Evolutionary conservation across 768 basidiomycete genomes (phyloP).

Genomic region (Rickenella mellea): DNA sequence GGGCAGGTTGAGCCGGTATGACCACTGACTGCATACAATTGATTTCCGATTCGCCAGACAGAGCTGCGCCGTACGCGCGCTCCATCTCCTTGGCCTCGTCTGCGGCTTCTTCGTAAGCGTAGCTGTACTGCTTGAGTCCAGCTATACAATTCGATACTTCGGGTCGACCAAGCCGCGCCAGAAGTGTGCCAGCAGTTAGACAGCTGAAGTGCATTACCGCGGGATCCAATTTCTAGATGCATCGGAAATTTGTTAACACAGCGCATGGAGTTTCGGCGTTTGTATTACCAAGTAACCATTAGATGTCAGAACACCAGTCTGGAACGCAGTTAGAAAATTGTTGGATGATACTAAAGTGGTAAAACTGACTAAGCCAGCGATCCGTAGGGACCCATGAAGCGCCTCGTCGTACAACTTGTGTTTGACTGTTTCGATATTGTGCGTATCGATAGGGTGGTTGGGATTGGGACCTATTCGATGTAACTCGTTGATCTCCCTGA

Average conservation of each 20-base stretch:
- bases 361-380: conserved; percentile 70
- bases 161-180: conserved; percentile 73
- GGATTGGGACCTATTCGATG: conserved; percentile 25
- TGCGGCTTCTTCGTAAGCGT: conserved; percentile 79
- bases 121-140: conserved; percentile 81
- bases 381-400: conserved; percentile 74
- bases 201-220: conserved; percentile 86
- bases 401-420: conserved; percentile 74
- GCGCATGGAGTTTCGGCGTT: not conserved
- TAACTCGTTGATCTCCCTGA: conserved; percentile 59
- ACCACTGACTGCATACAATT: conserved; percentile 31
- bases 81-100: conserved; percentile 65
- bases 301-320: conserved; percentile 76
- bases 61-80: conserved; percentile 34
- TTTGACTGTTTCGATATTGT: conserved; percentile 58
- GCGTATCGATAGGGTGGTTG: too few species aligned
- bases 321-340: too few species aligned
- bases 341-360: conserved; percentile 2
- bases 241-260: not conserved
- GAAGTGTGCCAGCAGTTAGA: conserved; percentile 72
- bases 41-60: conserved; percentile 26
- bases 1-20: not conserved
- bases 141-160: conserved; percentile 79
- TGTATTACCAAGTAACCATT: conserved; percentile 75
- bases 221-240: conserved; percentile 62